Evolutionary conservation across 805 yeast species (phyloP), one percentile per base, ranked within the genome.

Genomic region (Lachancea lanzarotensis): DNA sequence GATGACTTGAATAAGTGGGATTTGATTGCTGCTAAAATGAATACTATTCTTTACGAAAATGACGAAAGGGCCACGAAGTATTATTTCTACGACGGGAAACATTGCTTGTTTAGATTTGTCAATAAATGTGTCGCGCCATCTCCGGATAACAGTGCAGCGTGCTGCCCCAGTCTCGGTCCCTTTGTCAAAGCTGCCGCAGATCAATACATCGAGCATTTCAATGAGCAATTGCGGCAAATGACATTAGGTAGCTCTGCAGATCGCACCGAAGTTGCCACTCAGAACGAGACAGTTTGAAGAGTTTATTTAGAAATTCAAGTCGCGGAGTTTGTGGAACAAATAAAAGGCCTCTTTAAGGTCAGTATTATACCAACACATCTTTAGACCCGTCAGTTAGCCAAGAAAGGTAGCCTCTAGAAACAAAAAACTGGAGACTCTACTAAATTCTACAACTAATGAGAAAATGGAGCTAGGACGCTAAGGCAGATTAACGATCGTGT

Each of bases 41-140:
- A 35, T 18, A 19, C 38, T 17, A 22, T 45, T 13, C 37, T 47
- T 32, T 29, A 35, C 26, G 39, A 31, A 16, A 45, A 47, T 22
- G 26, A 22, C 35, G 18, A 31, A n/a, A 31, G 34, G n/a, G 38
- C 45, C 4, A 36, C 51, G 27, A 48, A 43, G 12, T 40, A 47
- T 26, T 47, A 40, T 16, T 32, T 32, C 18, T 32, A 32, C 16
- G 35, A 32, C 16, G 35, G 35, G 3, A 5, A 32, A 6, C 12
- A 15, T 6, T 32, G 35, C 11, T 9, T 13, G 3, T 32, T 19
- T 3, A 5, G 11, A 13, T 32, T 32, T 11, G 15, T 7, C 5
- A 11, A 17, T 3, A 13, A 32, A 3, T 32, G 4, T 11, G 19
- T 32, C 19, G 4, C 19, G 19, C 17, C 35, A 11, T 19, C 6